phyloP scores from a whole-genome alignment of 2,329 filamentous ascomycete genomes.

The Macrophomina tecta region DNA sequence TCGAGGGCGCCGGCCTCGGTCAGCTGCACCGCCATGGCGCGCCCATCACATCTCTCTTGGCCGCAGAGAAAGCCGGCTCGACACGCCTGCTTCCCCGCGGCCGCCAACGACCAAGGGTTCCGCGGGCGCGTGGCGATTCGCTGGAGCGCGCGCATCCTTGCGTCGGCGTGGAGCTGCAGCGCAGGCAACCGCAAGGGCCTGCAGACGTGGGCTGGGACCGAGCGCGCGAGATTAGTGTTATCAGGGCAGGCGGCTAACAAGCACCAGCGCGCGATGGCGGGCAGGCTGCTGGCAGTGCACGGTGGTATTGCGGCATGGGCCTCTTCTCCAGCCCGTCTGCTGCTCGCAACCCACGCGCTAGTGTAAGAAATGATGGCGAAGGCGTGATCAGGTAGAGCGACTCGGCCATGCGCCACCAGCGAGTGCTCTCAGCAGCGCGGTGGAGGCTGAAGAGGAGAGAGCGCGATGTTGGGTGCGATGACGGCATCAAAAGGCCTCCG shows the following conservation, averaged over 20 bases:
- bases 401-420: slow-evolving; percentile 26
- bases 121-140: slow-evolving; percentile 8
- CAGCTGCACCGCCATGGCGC: slow-evolving; percentile 3
- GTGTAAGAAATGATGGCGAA: slow-evolving; percentile 25
- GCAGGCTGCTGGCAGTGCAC: background rate
- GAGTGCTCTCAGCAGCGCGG: background rate
- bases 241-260: slow-evolving; percentile 15
- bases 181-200: slow-evolving; percentile 16
- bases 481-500: slow-evolving; percentile 17
- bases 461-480: slow-evolving; percentile 7
- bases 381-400: slow-evolving; percentile 22
- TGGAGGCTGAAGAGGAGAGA: slow-evolving; percentile 9
- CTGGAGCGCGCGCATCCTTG: slow-evolving; percentile 7
- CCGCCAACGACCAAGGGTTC: background rate
- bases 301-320: slow-evolving; percentile 11
- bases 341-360: slow-evolving; percentile 11
- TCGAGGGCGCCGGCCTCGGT: slow-evolving; percentile 14
- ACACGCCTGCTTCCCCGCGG: slow-evolving; percentile 22
- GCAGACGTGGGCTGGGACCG: background rate
- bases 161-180: slow-evolving; percentile 11
- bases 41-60: background rate
- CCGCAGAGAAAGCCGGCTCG: slow-evolving; percentile 23
- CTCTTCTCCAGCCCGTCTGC: slow-evolving; percentile 13
- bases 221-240: background rate
- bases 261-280: background rate